Conservation (phyloP, 2,329 filamentous ascomycete species). For the Colletotrichum tofieldiae region DNA sequence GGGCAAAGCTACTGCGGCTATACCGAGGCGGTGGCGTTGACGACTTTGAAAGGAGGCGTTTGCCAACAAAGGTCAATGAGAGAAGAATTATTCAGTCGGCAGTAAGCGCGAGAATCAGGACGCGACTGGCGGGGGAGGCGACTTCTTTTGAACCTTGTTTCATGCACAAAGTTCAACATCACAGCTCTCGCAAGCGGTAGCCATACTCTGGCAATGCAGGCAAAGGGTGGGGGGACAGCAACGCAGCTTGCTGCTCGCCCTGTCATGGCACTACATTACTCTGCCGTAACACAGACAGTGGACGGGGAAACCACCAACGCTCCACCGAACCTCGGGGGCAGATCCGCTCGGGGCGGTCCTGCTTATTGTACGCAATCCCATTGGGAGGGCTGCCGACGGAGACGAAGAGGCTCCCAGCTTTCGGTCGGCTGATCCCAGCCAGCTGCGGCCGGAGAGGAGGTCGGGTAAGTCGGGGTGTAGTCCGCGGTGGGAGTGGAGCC, state of each 20-base stretch:
- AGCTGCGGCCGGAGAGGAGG: slow-evolving; percentile 15
- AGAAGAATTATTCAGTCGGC: background rate
- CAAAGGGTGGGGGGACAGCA: slow-evolving; percentile 10
- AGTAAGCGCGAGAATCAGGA: background rate
- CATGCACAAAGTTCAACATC: slow-evolving; percentile 3
- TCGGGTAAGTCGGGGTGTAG: slow-evolving; percentile 20
- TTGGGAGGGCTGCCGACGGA: slow-evolving; percentile 24
- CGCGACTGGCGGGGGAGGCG: slow-evolving; percentile 4
- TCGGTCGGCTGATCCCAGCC: slow-evolving; percentile 26
- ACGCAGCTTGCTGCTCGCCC: background rate
- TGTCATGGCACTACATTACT: background rate
- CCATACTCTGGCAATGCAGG: slow-evolving; percentile 11
- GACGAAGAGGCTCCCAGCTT: slow-evolving; percentile 27
- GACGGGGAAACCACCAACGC: background rate
- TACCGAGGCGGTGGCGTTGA: background rate
- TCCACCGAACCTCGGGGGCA: slow-evolving; percentile 23
- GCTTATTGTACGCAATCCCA: slow-evolving; percentile 33
- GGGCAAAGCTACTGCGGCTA: background rate
- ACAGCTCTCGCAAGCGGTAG: slow-evolving; percentile 5
- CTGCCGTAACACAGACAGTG: background rate
- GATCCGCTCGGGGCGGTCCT: slow-evolving; percentile 32
- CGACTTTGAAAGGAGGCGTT: background rate
- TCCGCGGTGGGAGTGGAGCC: slow-evolving; percentile 29
- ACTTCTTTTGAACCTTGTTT: slow-evolving; percentile 36
- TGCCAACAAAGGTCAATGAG: background rate